phyloP scores from a whole-genome alignment of 75 land plant genomes.

The Selaginella moellendorffii region DNA sequence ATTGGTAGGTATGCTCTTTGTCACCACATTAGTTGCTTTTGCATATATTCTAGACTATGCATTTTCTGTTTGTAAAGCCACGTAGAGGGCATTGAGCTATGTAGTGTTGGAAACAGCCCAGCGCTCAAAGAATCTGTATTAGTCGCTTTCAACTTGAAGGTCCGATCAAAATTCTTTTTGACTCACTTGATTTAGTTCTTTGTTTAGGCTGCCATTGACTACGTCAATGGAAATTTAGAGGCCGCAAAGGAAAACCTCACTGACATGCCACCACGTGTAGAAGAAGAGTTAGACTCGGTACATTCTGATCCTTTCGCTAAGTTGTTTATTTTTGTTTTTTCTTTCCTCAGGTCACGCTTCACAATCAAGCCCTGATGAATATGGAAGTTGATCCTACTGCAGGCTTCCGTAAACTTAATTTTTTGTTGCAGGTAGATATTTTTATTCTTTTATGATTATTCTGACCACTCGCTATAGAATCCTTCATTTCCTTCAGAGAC shows the following conservation, averaged over 20 bases:
- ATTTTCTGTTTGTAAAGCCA: slow-evolving; percentile 10
- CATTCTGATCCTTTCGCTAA: not conserved
- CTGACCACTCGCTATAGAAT: slow-evolving; percentile 20
- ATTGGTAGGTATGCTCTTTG: slow-evolving; percentile 23
- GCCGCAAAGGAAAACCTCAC: slow-evolving; percentile 25
- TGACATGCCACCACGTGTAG: slow-evolving; percentile 28
- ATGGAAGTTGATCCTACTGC: slow-evolving; percentile 26
- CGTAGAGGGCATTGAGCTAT: slow-evolving; percentile 25
- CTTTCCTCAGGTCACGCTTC: slow-evolving; percentile 21
- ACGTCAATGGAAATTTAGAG: slow-evolving; percentile 16
- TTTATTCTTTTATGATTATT: too few species aligned
- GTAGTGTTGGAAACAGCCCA: slow-evolving; percentile 27
- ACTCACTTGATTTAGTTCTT: not conserved
- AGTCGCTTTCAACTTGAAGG: slow-evolving; percentile 31
- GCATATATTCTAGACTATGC: not conserved
- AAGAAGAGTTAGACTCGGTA: slow-evolving; percentile 31
- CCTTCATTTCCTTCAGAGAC: slow-evolving; percentile 25
- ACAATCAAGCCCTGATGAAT: slow-evolving; percentile 24
- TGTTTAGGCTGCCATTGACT: slow-evolving; percentile 21
- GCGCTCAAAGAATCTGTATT: slow-evolving; percentile 17
- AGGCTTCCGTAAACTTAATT: slow-evolving; percentile 25
- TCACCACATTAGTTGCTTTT: not conserved
- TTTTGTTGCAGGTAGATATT: slow-evolving; percentile 20
- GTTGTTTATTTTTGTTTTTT: not conserved
- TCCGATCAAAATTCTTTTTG: not conserved